Conservation (phyloP, 2,329 filamentous ascomycete genomes). For the Coniochaeta prunicola region DNA sequence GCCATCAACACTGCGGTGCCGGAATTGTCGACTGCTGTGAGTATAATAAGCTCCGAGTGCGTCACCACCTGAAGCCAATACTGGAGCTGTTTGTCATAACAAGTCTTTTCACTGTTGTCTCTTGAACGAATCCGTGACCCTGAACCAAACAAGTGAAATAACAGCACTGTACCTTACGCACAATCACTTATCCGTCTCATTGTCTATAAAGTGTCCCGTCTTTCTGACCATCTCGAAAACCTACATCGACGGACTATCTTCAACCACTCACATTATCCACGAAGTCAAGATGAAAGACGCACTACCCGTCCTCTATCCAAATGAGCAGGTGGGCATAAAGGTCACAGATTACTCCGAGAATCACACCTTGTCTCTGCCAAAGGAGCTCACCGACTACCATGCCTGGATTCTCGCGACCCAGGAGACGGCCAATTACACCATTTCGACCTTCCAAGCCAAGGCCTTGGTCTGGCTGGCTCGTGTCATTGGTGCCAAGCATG, state of each 20-base stretch:
- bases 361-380: conserved; percentile 34
- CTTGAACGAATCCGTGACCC: too few relatives aligned
- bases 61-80: background rate
- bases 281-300: background rate
- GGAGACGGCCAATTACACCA: conserved; percentile 11
- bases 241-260: background rate
- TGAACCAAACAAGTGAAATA: too few relatives aligned
- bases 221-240: too few relatives aligned
- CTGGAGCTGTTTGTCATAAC: background rate
- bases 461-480: conserved; percentile 29
- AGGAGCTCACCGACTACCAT: conserved; percentile 34
- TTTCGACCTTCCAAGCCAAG: conserved; percentile 18
- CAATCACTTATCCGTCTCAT: background rate
- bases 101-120: too few relatives aligned
- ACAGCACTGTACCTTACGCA: too few relatives aligned
- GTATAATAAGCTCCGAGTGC: background rate
- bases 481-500: conserved; percentile 31
- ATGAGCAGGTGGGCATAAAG: conserved; percentile 28
- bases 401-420: conserved; percentile 16
- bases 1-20: background rate
- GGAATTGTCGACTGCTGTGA: background rate
- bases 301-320: conserved; percentile 23
- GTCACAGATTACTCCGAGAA: conserved; percentile 35
- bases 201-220: background rate
- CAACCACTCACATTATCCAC: background rate